Evolutionary conservation across 2,329 filamentous ascomycete genomes (phyloP).

Genomic region (Pyrenochaeta sp.): DNA sequence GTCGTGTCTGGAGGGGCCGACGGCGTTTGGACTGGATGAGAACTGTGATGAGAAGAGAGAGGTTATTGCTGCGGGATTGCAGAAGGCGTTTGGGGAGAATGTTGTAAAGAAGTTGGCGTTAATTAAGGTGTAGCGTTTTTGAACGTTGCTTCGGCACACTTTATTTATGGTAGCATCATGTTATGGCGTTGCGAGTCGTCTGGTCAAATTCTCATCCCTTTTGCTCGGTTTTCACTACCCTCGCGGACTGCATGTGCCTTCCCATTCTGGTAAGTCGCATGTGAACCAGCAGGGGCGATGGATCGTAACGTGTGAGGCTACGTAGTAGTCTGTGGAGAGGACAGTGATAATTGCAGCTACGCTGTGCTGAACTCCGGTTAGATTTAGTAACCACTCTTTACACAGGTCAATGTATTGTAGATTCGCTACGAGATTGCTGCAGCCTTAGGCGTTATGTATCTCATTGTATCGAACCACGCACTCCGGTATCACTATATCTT

Average conservation of each 20-base stretch:
- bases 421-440: not conserved
- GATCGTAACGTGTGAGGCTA: too few species aligned
- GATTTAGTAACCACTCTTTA: too few species aligned
- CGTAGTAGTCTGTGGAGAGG: too few species aligned
- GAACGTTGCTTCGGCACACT: not conserved
- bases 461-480: constrained; percentile 19
- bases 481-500: constrained; percentile 19
- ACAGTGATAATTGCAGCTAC: too few species aligned
- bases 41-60: constrained; percentile 43
- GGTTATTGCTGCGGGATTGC: constrained; percentile 37
- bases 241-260: too few species aligned
- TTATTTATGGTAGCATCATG: not conserved
- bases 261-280: too few species aligned
- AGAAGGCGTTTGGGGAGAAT: constrained; percentile 42
- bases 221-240: too few species aligned
- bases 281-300: too few species aligned
- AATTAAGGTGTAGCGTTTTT: constrained; percentile 29
- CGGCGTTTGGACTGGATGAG: constrained; percentile 38
- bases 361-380: too few species aligned
- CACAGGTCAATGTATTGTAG: not conserved
- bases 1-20: constrained; percentile 41
- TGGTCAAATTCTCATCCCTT: too few species aligned
- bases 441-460: constrained; percentile 7
- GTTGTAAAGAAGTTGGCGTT: constrained; percentile 39
- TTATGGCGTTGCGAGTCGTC: not conserved